A percentile compares a stretch with the other conserved stretches of the same genome.
Conservation (phyloP, 1,139 yeast species). For the Zygosaccharomyces pseudobailii region DNA sequence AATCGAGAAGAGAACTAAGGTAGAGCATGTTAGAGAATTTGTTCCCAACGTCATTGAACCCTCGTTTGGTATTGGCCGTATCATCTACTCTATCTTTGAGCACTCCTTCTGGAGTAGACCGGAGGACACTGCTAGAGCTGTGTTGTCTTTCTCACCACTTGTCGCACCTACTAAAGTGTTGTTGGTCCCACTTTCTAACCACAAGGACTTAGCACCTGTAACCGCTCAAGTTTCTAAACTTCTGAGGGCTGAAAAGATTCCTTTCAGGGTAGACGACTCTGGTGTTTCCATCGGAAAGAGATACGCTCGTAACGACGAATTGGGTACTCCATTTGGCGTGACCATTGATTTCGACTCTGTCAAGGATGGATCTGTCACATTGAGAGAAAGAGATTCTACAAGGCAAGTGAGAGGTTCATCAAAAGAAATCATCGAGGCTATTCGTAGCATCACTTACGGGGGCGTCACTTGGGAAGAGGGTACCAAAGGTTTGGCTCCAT, state of each 20-base stretch:
- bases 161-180: slow-evolving; percentile 98
- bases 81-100: slow-evolving; percentile 87
- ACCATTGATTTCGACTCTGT: slow-evolving; percentile 95
- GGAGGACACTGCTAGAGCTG: slow-evolving; percentile 86
- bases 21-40: slow-evolving; percentile 90
- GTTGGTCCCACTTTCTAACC: slow-evolving; percentile 87
- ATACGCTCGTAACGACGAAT: slow-evolving; percentile 97
- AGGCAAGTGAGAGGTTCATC: slow-evolving; percentile 93
- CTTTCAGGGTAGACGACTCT: slow-evolving; percentile 95
- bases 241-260: slow-evolving; percentile 77
- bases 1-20: slow-evolving; percentile 72
- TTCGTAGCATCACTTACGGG: slow-evolving; percentile 68
- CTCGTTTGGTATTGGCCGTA: slow-evolving; percentile 98
- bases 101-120: slow-evolving; percentile 95
- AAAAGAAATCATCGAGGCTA: slow-evolving; percentile 72
- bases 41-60: slow-evolving; percentile 99
- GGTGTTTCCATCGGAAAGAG: slow-evolving; percentile 98
- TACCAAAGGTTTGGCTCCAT: slow-evolving; percentile 60
- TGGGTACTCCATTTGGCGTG: slow-evolving; percentile 98
- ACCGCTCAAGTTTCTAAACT: slow-evolving; percentile 62
- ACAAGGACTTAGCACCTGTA: slow-evolving; percentile 74
- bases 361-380: slow-evolving; percentile 83
- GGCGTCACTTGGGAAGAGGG: slow-evolving; percentile 83
- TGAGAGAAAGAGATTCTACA: slow-evolving; percentile 97
- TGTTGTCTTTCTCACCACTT: slow-evolving; percentile 86